Base-by-base conservation (phyloP, 192 early-diverging fungal genomes). In the Coemansia sp. region DNA sequence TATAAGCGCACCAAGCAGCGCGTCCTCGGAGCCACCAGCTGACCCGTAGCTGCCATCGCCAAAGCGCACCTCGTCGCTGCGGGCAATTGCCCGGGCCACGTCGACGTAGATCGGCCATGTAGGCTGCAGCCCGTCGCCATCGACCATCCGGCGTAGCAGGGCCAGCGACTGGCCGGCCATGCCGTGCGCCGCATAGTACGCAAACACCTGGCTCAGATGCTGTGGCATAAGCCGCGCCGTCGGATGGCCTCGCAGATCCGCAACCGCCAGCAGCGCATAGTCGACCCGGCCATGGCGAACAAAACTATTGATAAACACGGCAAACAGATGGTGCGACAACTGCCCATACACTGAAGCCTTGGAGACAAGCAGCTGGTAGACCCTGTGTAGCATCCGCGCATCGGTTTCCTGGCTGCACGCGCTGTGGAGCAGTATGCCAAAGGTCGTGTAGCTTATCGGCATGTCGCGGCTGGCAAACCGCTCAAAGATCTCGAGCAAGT, bases 231-330 rank as follows among this genome's bases (percentile, higher is more conserved):
- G 25, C 14, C 60, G 42, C 1, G 67, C 67, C 1, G 39, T 53
- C 27, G 67, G 67, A 30, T 79, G 71, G 5, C 19, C 36, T 6
- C 67, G 28, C 56, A 79, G 34, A 20, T 67, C 71, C 5, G 61
- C 25, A 52, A 70, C 18, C n/a, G 29, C 67, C 19, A 23, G 23
- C 6, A 63, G 24, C 16, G 76, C 76, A 22, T 64, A 64, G 61
- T 72, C 71, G n/a, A 62, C 6, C 24, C 61, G 52, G 1, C 46
- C 42, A 9, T 30, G 30, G 8, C 64, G 61, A 19, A 79, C 64
- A 70, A 79, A 79, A 47, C 49, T 42, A 54, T 59, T 56, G 24
- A 72, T 69, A n/a, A 79, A 79, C 29, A 60, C 60, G 20, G 62
- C 71, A 55, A 73, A 79, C 1, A 70, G 34, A n/a, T 61, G 75